Evolutionary conservation across 176 grass and related monocot species (phyloP), one percentile per base, ranked within the genome.

Genomic region (Bothriochloa decipiens): DNA sequence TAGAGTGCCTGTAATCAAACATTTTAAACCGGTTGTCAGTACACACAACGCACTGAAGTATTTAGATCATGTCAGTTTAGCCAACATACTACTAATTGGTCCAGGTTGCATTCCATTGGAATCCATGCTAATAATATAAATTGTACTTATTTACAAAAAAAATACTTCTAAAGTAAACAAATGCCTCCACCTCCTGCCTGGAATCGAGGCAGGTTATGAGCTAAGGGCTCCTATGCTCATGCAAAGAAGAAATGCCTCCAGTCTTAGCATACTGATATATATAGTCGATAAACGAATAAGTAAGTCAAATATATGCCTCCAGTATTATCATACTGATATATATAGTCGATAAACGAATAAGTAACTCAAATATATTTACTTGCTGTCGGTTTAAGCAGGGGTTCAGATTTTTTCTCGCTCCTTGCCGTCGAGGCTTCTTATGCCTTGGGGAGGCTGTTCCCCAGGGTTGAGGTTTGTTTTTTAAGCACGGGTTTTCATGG

Each of bases 51-150:
- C 18, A 47, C 13, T 50, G 0, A 37, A 67, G 22, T 72, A 72
- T 55, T 55, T 77, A 60, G n/a, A 65, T 45, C 25, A 18, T 32
- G 58, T 55, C 9, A 42, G 40, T 17, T 29, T 80, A 74, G 70
- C 17, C 28, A 81, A 65, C 16, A 68, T 73, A 27, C 43, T 76
- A 58, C 33, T 36, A 28, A 76, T 20, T 69, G 18, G 23, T 81
- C 33, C 50, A 79, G 64, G n/a, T 40, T 53, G 61, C 40, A 33
- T 23, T 46, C 12, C 43, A 43, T 16, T 20, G 17, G 33, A 80
- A 64, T 53, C 60, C 33, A 6, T 81, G 45, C 50, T 65, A 55
- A 74, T 75, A 75, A 58, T 35, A 1, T 58, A 63, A 49, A 17
- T 17, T 70, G 5, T 29, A 74, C 23, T 58, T 87, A 58, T 81